Conservation (phyloP, 371 early-diverging fungal genomes). For the Lichtheimia ornata region DNA sequence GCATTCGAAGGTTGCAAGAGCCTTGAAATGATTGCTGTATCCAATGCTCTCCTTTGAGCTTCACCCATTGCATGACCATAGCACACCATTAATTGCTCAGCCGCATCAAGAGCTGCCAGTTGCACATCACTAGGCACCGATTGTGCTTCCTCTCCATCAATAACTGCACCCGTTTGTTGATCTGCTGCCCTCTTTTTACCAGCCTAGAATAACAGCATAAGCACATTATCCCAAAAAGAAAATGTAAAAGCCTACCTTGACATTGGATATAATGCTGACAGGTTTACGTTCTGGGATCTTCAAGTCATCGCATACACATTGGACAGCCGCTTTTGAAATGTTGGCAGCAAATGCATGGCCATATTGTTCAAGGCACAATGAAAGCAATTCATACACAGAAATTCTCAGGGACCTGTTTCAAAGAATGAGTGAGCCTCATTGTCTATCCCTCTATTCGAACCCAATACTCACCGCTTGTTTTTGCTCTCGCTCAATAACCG, state of each 20-base stretch:
- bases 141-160: not conserved
- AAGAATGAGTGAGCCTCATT: not conserved
- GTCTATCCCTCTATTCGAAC: not conserved
- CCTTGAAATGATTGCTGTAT: constrained; percentile 29
- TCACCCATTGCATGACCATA: constrained; percentile 40
- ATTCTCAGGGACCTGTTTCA: constrained; percentile 30
- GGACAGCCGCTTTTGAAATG: constrained; percentile 35
- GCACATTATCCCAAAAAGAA: not conserved
- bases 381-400: constrained; percentile 38
- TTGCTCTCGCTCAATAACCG: constrained; percentile 45
- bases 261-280: not conserved
- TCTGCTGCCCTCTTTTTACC: constrained; percentile 11
- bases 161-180: constrained; percentile 1
- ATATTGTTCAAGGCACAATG: constrained; percentile 47
- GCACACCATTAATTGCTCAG: constrained; percentile 19
- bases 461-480: constrained; percentile 26
- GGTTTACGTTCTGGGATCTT: constrained; percentile 1
- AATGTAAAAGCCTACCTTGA: not conserved
- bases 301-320: constrained; percentile 4
- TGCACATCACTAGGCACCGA: constrained; percentile 30
- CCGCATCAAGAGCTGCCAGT: constrained; percentile 25
- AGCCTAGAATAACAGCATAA: not conserved
- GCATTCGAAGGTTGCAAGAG: constrained; percentile 23
- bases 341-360: constrained; percentile 42
- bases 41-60: constrained; percentile 25